Percentiles rank a stretch among this genome's conserved stretches.
Evolutionary conservation across 129 eudicot species (phyloP).

Genomic region (Glebionis coronaria): DNA sequence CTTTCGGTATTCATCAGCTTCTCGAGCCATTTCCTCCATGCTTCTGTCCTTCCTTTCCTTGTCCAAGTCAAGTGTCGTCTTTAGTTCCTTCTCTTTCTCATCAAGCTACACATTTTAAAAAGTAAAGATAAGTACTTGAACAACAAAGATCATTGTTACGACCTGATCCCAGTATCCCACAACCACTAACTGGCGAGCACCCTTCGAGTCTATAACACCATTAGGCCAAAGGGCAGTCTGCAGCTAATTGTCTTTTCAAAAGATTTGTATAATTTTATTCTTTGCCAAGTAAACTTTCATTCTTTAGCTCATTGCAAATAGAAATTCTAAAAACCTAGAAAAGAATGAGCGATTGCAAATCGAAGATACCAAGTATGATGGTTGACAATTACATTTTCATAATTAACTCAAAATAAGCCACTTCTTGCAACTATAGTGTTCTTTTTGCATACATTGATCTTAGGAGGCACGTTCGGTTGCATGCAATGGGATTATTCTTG

Average conservation of each 20-base stretch:
- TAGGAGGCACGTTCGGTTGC: too few species aligned
- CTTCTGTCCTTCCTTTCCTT: conserved; percentile 88
- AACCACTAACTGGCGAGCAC: too few species aligned
- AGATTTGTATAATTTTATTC: neutral
- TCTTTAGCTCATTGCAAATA: neutral
- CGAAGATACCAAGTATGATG: neutral
- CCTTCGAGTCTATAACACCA: too few species aligned
- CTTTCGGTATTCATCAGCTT: conserved; percentile 73
- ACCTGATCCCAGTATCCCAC: too few species aligned
- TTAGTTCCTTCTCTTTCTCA: conserved; percentile 86
- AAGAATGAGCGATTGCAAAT: neutral
- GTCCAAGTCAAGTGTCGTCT: conserved; percentile 78
- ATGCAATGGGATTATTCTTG: too few species aligned
- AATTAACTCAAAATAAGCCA: neutral
- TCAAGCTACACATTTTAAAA: conserved; percentile 47
- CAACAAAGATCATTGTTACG: too few species aligned
- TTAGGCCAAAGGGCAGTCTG: too few species aligned
- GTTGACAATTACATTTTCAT: neutral
- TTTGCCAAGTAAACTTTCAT: neutral
- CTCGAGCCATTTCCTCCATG: conserved; percentile 86
- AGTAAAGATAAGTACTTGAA: neutral
- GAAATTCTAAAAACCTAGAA: neutral
- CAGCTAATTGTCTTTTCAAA: neutral
- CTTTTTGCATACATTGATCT: neutral
- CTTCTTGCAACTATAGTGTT: neutral